phyloP scores from a whole-genome alignment of 225 moss, liverwort and hornwort species.

The Takakia lepidozioides region DNA sequence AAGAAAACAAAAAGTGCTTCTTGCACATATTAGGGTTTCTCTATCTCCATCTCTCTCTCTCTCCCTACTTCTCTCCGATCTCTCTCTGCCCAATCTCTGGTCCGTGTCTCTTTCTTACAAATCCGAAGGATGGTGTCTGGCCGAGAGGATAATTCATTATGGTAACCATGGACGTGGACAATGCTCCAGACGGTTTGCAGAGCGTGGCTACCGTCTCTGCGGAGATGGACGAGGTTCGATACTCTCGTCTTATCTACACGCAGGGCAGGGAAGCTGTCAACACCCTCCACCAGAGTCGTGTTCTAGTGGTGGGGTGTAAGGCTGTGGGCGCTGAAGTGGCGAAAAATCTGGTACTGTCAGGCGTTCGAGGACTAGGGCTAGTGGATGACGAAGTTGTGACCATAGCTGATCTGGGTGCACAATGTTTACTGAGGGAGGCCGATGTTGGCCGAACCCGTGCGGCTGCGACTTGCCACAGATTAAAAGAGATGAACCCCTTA shows the following conservation, averaged over 20 bases:
- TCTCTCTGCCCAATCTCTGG: too few relatives aligned
- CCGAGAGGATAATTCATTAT: constrained; percentile 8
- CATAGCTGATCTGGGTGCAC: constrained; percentile 69
- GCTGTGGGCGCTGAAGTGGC: constrained; percentile 84
- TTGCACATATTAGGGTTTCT: too few relatives aligned
- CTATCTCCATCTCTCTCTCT: too few relatives aligned
- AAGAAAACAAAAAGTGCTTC: too few relatives aligned
- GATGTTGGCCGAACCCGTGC: constrained; percentile 80
- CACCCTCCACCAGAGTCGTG: constrained; percentile 36
- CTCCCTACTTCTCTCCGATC: too few relatives aligned
- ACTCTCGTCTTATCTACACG: constrained; percentile 42
- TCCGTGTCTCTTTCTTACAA: too few relatives aligned
- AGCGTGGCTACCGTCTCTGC: constrained; percentile 10
- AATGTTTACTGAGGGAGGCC: constrained; percentile 62
- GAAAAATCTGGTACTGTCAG: constrained; percentile 84
- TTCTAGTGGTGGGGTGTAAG: constrained; percentile 66
- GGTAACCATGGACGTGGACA: constrained; percentile 68
- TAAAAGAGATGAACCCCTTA: constrained; percentile 62
- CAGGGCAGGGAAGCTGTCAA: constrained; percentile 30
- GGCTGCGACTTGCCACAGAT: constrained; percentile 58
- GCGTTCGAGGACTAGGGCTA: constrained; percentile 79
- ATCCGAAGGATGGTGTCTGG: too few relatives aligned
- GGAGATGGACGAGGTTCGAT: constrained; percentile 38
- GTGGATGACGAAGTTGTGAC: constrained; percentile 76
- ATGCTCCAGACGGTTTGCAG: constrained; percentile 28